Evolutionary conservation across 1,284 basidiomycete species (phyloP).

Genomic region (Ganoderma meredithae): DNA sequence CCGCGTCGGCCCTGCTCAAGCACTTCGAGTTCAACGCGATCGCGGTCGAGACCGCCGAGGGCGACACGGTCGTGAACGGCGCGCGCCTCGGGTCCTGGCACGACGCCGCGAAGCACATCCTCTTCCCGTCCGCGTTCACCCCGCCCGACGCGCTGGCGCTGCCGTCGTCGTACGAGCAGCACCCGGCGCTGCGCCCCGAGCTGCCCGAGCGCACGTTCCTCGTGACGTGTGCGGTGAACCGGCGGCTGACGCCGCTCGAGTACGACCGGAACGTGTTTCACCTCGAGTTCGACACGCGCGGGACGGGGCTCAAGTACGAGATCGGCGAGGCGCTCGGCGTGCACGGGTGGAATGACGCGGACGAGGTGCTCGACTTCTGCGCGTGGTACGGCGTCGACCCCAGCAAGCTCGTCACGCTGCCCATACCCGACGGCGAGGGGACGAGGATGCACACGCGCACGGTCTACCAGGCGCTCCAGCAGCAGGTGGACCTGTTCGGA

Average conservation of each 20-base stretch:
- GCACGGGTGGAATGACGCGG: conserved; percentile 96
- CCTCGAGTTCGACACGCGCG: conserved; percentile 92
- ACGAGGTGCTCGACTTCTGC: conserved; percentile 92
- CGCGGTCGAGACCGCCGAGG: conserved; percentile 61
- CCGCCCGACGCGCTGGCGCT: conserved; percentile 47
- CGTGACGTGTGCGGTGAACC: conserved; percentile 93
- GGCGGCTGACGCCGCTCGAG: conserved; percentile 91
- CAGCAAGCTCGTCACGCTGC: conserved; percentile 83
- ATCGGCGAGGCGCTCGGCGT: conserved; percentile 98
- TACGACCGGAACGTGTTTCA: conserved; percentile 99
- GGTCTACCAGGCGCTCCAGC: conserved; percentile 95
- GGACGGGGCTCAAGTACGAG: conserved; percentile 94
- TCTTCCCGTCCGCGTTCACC: conserved; percentile 88
- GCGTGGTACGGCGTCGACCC: conserved; percentile 91
- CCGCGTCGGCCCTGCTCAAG: conserved; percentile 50
- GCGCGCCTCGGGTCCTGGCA: conserved; percentile 81
- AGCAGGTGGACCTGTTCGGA: conserved; percentile 97
- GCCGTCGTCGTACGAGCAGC: conserved; percentile 55
- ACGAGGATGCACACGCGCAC: conserved; percentile 83
- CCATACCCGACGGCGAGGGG: conserved; percentile 67
- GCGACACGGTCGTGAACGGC: conserved; percentile 64
- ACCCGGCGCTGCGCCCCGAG: conserved; percentile 86
- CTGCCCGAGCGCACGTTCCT: conserved; percentile 91
- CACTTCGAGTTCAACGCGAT: conserved; percentile 77
- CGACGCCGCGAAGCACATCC: conserved; percentile 87